Evolutionary conservation across 371 early-diverging fungal genomes (phyloP), one percentile per base, ranked within the genome.

Genomic region (Zopfochytrium polystomum): DNA sequence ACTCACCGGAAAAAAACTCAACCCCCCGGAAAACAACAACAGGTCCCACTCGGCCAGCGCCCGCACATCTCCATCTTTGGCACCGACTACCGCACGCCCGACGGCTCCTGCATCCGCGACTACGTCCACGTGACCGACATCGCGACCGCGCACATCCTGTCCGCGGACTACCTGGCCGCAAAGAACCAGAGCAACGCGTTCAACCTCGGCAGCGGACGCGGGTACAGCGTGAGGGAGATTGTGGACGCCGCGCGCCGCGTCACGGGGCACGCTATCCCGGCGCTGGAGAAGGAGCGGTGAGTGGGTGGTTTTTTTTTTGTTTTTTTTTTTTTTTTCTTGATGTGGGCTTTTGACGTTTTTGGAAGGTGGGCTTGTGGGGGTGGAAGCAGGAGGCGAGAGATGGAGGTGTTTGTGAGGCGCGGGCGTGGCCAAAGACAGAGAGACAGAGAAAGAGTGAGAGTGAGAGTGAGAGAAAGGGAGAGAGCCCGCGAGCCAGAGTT

Each of bases 51-150:
- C 85, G 38, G 18, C 38, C 7, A 18, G 11, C 38, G 18, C 11
- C 42, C 76, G 65, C 9, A 9, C 62, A 72, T 93, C 33, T 81
- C 81, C 42, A 87, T 92, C 20, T 91, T 87, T 79, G 94, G 94
- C 29, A 72, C 80, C 48, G 90, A 93, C 70, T 94, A 88, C 62
- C 83, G 85, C n/a, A 94, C 93, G 26, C 80, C 71, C 47, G 94
- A 94, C 70, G 94, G 94, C 26, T 87, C 90, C 23, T 87, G 87
- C 49, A 84, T 92, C 52, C 86, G 94, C 34, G 94, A 93, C 72
- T 94, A 87, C 61, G 85, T 94, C 49, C 94, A 94, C 67, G 90
- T 94, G 0, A 82, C 86, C 47, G 94, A 94, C 65, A 71, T 93
- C 26, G 93, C 92, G 0, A 79, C 79, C 20, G 93, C 91, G 1